Conservation (phyloP, 2,329 filamentous ascomycete species). For the Pezizomycotina sp. region DNA sequence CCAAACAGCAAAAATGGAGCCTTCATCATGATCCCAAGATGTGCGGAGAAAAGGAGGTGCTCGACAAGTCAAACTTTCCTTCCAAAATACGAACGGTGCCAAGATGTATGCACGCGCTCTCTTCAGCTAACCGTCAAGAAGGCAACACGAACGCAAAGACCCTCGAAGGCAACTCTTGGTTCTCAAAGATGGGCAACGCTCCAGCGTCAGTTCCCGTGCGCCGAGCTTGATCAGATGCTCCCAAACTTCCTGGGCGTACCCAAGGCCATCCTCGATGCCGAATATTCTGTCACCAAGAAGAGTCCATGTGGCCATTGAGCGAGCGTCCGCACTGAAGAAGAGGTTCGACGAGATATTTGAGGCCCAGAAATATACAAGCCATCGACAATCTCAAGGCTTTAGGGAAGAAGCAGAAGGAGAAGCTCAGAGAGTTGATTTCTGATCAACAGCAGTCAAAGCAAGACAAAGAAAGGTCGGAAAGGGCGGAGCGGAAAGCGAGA, state of each 20-base stretch:
- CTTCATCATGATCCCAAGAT: conserved; percentile 98
- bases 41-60: conserved; percentile 68
- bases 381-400: conserved; percentile 87
- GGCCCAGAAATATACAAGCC: conserved; percentile 88
- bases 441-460: conserved; percentile 61
- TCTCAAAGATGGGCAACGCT: conserved; percentile 62
- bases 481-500: conserved; percentile 47
- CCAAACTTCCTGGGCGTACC: conserved; percentile 79
- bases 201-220: conserved; percentile 60
- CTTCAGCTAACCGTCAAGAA: conserved; percentile 80
- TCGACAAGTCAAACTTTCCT: conserved; percentile 86
- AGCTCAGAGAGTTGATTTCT: conserved; percentile 55
- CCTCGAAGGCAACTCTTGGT: conserved; percentile 65
- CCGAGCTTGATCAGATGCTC: conserved; percentile 68
- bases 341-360: conserved; percentile 97
- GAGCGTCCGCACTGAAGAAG: conserved; percentile 71
- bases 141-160: conserved; percentile 60
- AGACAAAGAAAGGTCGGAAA: conserved; percentile 70
- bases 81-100: conserved; percentile 59
- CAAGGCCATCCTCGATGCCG: conserved; percentile 72
- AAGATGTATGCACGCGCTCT: conserved; percentile 68
- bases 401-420: conserved; percentile 63
- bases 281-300: conserved; percentile 97
- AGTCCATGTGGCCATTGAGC: conserved; percentile 91
- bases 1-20: conserved; percentile 77